Evolutionary conservation across 495 filamentous ascomycete genomes (phyloP), one percentile per base, ranked within the genome.

Genomic region (Rusavskia elegans): DNA sequence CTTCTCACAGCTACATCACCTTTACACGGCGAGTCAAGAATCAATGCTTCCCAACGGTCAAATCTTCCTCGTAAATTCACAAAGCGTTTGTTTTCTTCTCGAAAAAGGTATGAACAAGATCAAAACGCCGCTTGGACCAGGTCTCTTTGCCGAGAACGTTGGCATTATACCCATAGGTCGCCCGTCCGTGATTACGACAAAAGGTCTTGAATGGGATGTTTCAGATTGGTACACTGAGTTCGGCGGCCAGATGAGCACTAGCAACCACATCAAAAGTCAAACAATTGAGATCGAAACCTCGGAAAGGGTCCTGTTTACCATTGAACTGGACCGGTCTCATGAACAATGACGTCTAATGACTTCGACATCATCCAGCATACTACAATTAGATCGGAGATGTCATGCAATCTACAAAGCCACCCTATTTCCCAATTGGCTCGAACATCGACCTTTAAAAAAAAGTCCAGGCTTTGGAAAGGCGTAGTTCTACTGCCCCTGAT

Each of bases 161-260:
- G 92, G 92, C 0, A 87, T 98, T 45, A 73, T 98, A 49, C 92
- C 92, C 0, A 64, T 96, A 17, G 82, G 76, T 30, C 81, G 80
- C 21, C 79, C 81, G 5, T 79, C 84, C 37, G 54, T 71, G 2
- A 85, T 98, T 55, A 84, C 77, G 2, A 93, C 87, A 0, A 63
- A 67, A 0, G 92, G 92, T 0, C 68, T 98, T 42, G 80, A 90
- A 60, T 98, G 92, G 90, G 87, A 98, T 66, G 83, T 98, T 1
- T 55, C 72, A 52, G 69, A 84, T 50, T 90, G 87, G 84, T 65
- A 72, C 54, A 95, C 89, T 0, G 71, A 77, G 58, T 88, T 97
- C 64, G 92, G 90, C 0, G 80, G 80, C 0, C 78, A 83, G 59
- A 66, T 98, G 55, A 95, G 89, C 60, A 97, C 92, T 44, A 98